phyloP scores from a whole-genome alignment of 2,329 filamentous ascomycete species.

The Fusarium anthophilum region DNA sequence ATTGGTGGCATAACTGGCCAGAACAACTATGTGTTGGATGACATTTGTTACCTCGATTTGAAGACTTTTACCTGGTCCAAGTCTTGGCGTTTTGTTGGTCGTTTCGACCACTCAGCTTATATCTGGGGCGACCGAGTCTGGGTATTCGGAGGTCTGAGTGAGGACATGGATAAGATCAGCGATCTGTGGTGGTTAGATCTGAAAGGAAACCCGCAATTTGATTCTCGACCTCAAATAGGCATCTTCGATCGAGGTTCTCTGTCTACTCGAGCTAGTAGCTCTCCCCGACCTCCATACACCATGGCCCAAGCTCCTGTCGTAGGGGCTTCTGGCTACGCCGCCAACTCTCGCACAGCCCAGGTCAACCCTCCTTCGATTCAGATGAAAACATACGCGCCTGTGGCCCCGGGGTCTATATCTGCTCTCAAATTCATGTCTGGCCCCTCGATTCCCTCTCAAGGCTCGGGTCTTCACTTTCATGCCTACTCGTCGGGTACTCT shows the following conservation, averaged over 20 bases:
- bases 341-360: constrained; percentile 73
- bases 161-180: constrained; percentile 96
- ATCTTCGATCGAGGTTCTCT: constrained; percentile 58
- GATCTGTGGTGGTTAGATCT: constrained; percentile 98
- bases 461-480: constrained; percentile 93
- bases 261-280: constrained; percentile 55
- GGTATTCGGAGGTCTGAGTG: constrained; percentile 94
- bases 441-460: constrained; percentile 85
- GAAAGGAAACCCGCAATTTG: constrained; percentile 87
- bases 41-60: constrained; percentile 95
- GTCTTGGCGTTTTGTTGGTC: constrained; percentile 92
- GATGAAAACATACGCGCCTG: constrained; percentile 79
- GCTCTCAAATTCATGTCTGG: constrained; percentile 86
- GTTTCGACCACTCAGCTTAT: constrained; percentile 95
- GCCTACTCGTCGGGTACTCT: constrained; percentile 92
- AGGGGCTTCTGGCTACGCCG: constrained; percentile 71
- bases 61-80: constrained; percentile 99
- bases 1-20: constrained; percentile 95
- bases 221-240: constrained; percentile 70
- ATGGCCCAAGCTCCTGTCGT: constrained; percentile 61
- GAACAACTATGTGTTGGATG: constrained; percentile 91
- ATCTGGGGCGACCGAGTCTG: constrained; percentile 92
- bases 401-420: constrained; percentile 88
- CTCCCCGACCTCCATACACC: constrained; percentile 62
- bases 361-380: constrained; percentile 74